Conservation (phyloP, 306 rosid genomes). For the Dalbergia cochinchinensis region DNA sequence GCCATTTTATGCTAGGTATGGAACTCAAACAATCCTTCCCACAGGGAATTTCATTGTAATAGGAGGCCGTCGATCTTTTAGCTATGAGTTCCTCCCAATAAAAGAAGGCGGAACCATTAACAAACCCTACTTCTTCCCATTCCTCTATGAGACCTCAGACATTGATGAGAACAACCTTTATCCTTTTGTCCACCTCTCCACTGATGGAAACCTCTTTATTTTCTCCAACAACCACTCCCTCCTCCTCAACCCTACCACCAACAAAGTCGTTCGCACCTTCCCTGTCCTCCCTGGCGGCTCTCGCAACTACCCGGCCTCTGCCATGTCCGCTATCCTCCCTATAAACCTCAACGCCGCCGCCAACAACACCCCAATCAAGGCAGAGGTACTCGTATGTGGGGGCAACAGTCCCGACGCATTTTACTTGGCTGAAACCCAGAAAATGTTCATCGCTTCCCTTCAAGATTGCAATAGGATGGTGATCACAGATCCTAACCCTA, state of each 20-base stretch:
- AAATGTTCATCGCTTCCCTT: constrained; percentile 54
- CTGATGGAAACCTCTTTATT: constrained; percentile 80
- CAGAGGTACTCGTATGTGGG: constrained; percentile 82
- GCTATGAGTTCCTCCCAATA: constrained; percentile 72
- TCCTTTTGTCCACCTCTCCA: constrained; percentile 71
- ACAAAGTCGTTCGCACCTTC: constrained; percentile 57
- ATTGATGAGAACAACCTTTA: constrained; percentile 90
- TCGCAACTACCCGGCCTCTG: constrained; percentile 90
- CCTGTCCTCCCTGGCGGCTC: constrained; percentile 71
- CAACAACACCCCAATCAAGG: constrained; percentile 11
- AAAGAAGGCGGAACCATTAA: constrained; percentile 42
- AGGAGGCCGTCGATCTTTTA: constrained; percentile 80
- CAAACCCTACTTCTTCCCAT: constrained; percentile 46
- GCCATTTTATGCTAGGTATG: constrained; percentile 56
- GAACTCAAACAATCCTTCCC: constrained; percentile 64
- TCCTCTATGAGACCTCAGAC: constrained; percentile 79
- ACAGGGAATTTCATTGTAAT: constrained; percentile 65
- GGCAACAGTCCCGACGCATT: constrained; percentile 69
- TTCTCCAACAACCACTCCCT: constrained; percentile 85
- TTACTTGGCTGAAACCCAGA: constrained; percentile 44
- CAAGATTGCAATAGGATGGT: constrained; percentile 66
- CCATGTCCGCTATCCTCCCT: constrained; percentile 80
- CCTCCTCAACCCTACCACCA: constrained; percentile 58
- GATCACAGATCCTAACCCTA: constrained; percentile 56
- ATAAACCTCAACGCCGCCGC: constrained; percentile 37